Conservation (phyloP, 2,329 filamentous ascomycete genomes). For the Talaromyces rugulosus region DNA sequence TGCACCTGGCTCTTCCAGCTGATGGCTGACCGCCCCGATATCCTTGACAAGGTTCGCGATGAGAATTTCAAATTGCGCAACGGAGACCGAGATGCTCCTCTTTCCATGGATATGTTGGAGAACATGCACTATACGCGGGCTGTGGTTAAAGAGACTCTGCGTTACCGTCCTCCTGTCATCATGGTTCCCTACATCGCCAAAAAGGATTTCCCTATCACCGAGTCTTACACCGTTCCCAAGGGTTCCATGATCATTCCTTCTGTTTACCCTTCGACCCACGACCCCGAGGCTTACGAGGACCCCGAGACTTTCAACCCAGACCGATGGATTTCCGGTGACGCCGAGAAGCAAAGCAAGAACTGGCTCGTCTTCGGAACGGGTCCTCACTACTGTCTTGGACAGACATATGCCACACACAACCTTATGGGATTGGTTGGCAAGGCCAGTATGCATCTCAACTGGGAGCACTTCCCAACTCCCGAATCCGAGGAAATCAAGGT, state of each 20-base stretch:
- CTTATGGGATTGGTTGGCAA: constrained; percentile 87
- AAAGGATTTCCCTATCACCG: constrained; percentile 88
- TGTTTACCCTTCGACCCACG: constrained; percentile 83
- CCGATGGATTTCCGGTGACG: constrained; percentile 84
- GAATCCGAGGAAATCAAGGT: constrained; percentile 93
- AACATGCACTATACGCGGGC: constrained; percentile 85
- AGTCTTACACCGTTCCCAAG: constrained; percentile 87
- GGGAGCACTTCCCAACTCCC: constrained; percentile 82
- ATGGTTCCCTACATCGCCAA: constrained; percentile 96
- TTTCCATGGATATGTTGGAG: constrained; percentile 84
- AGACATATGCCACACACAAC: constrained; percentile 86
- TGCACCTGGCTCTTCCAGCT: constrained; percentile 94
- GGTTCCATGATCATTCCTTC: constrained; percentile 93
- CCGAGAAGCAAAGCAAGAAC: constrained; percentile 90
- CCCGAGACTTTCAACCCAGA: constrained; percentile 88
- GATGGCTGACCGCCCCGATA: constrained; percentile 87
- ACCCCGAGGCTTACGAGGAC: constrained; percentile 86
- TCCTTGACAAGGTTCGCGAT: constrained; percentile 83
- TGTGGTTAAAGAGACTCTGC: constrained; percentile 83
- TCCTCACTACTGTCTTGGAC: constrained; percentile 93
- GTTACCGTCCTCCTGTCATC: constrained; percentile 91
- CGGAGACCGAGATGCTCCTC: constrained; percentile 64
- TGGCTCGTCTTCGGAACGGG: constrained; percentile 94
- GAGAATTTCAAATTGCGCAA: constrained; percentile 77
- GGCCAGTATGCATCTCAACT: constrained; percentile 80